Evolutionary conservation across 2,329 filamentous ascomycete genomes (phyloP).

Genomic region (Plectosphaerella cucumerina): DNA sequence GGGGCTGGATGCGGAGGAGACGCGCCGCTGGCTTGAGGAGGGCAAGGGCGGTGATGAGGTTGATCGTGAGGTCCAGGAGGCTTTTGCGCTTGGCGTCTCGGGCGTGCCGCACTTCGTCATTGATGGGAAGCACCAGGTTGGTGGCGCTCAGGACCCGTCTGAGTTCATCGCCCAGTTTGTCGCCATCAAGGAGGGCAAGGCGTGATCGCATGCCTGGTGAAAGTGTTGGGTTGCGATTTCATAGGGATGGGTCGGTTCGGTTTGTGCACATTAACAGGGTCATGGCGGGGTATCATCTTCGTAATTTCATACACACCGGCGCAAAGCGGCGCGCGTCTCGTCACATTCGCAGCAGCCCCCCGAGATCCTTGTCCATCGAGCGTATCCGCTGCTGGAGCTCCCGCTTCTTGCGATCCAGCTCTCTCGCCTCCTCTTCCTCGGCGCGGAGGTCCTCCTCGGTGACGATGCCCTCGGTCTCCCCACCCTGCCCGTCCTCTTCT

Average conservation of each 20-base stretch:
- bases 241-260: background rate
- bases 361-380: constrained; percentile 53
- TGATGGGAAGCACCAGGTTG: constrained; percentile 61
- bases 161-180: constrained; percentile 65
- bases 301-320: background rate
- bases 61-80: constrained; percentile 49
- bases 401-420: constrained; percentile 52
- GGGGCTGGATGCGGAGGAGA: constrained; percentile 48
- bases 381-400: constrained; percentile 49
- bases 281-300: constrained; percentile 4
- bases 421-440: constrained; percentile 63
- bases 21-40: constrained; percentile 48
- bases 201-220: constrained; percentile 4
- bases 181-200: constrained; percentile 32
- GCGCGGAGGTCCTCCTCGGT: constrained; percentile 65
- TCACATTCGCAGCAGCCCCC: constrained; percentile 50
- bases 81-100: constrained; percentile 46
- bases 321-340: background rate
- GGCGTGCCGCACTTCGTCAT: constrained; percentile 76
- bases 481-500: constrained; percentile 25
- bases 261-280: background rate
- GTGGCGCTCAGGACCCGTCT: constrained; percentile 67
- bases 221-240: background rate
- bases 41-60: constrained; percentile 54
- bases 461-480: constrained; percentile 39